Base-by-base conservation (phyloP, 2,329 filamentous ascomycete genomes). In the Aspergillus terreus region DNA sequence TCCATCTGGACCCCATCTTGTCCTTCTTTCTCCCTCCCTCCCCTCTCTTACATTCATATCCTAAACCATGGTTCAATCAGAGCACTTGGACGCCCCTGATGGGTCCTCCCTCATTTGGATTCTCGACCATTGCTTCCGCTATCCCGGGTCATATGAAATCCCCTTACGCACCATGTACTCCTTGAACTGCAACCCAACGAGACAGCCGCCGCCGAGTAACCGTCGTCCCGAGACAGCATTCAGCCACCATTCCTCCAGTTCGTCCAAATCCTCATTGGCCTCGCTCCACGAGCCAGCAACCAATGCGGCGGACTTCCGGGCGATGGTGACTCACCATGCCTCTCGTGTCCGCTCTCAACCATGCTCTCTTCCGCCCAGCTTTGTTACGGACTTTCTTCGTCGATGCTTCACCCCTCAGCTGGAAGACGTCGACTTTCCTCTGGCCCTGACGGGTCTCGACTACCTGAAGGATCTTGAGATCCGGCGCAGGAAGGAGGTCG, bases 151-250 rank as follows among this genome's bases (percentile, higher is more conserved):
- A 59, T 86, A 86, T 63, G 84, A 86, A 61, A 82, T 86, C 30
- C 84, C 84, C 17, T 75, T 87, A 25, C 80, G 83, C 51, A 85
- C 82, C 56, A 86, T 86, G 81, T 86, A 86, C 71, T 79, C 79
- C 23, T 75, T 87, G 66, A 87, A 87, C 63, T 83, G 79, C 55
- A 78, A 79, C 15, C 77, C 82, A 15, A 77, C 69, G 44, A 65
- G 70, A 44, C 69, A 71, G 51, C 65, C 68, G 25, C 56, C 58
- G 50, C 59, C 57, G 21, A 61, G 50, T 46, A 62, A 53, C 27
- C 57, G 53, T 49, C 59, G 47, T 25, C 58, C 70, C 52, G 63
- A 73, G 32, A 70, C 73, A 25, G 63, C 67, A 32, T 63, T 68
- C 63, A 58, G 73, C 60, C 64, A 70, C 55, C 64, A 73, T 50